Evolutionary conservation across 2,329 filamentous ascomycete genomes (phyloP).

Genomic region (Pestalotiopsis sp.): DNA sequence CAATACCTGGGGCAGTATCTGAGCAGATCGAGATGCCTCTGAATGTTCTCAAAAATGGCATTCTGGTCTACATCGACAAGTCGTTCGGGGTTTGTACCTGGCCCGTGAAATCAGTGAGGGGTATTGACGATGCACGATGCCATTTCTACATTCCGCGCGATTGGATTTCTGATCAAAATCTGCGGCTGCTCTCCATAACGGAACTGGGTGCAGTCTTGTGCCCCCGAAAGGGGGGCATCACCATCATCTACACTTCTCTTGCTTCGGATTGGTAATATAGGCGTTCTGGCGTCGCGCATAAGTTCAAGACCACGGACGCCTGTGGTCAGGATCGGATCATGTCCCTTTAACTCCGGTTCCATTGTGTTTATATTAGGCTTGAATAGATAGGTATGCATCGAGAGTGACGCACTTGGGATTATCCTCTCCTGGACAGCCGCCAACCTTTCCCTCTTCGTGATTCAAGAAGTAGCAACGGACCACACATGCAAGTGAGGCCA

Average conservation of each 20-base stretch:
- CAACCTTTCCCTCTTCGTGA: conserved; percentile 14
- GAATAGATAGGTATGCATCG: too few relatives aligned
- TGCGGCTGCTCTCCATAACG: neutral
- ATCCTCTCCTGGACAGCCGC: conserved; percentile 13
- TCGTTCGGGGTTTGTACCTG: neutral
- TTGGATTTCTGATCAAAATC: neutral
- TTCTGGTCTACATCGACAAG: neutral
- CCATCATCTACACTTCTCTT: neutral
- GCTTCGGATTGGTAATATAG: neutral
- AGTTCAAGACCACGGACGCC: neutral
- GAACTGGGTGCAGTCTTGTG: neutral
- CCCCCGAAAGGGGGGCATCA: neutral
- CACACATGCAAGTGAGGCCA: conserved; percentile 16
- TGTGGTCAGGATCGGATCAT: neutral
- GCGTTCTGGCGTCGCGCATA: neutral
- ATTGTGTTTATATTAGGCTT: too few relatives aligned
- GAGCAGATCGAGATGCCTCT: neutral
- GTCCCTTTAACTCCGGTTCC: too few relatives aligned
- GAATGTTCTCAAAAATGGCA: neutral
- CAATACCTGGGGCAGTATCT: neutral
- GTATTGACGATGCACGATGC: neutral
- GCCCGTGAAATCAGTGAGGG: neutral
- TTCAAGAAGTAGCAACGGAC: conserved; percentile 15
- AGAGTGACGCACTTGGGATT: too few relatives aligned
- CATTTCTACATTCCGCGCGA: conserved; percentile 2